Evolutionary conservation across 1,284 basidiomycete species (phyloP).

Genomic region (Pseudozyma flocculosa): DNA sequence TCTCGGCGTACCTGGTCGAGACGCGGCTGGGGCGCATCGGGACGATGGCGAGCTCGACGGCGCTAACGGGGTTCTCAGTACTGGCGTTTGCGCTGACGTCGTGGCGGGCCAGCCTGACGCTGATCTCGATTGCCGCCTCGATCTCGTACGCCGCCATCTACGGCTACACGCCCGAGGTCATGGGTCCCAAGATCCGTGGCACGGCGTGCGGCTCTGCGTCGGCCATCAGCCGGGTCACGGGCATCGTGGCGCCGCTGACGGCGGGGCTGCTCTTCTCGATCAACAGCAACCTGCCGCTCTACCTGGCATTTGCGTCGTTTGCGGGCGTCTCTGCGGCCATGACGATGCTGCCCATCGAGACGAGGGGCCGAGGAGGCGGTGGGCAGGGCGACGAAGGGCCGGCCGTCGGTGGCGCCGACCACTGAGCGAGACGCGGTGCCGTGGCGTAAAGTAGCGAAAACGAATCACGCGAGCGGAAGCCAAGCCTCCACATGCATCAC

Average conservation of each 20-base stretch:
- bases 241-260: constrained; percentile 50
- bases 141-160: constrained; percentile 55
- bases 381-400: too few relatives aligned
- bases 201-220: constrained; percentile 51
- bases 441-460: too few relatives aligned
- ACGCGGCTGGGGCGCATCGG: constrained; percentile 71
- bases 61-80: constrained; percentile 32
- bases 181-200: constrained; percentile 44
- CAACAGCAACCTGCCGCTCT: constrained; percentile 21
- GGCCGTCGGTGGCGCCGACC: too few relatives aligned
- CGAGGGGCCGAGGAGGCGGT: constrained; percentile 10
- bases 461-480: too few relatives aligned
- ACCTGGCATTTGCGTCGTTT: constrained; percentile 21
- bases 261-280: constrained; percentile 40
- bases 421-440: too few relatives aligned
- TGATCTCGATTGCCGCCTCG: constrained; percentile 41
- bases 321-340: constrained; percentile 19
- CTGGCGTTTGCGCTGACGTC: constrained; percentile 33
- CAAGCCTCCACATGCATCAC: too few relatives aligned
- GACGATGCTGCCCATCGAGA: constrained; percentile 35
- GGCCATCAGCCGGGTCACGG: constrained; percentile 47
- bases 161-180: constrained; percentile 53
- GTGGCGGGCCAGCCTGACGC: constrained; percentile 21
- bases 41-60: constrained; percentile 62
- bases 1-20: constrained; percentile 88